Evolutionary conservation across 352 stramenopile species (phyloP).

Genomic region (Pythium brassicae): DNA sequence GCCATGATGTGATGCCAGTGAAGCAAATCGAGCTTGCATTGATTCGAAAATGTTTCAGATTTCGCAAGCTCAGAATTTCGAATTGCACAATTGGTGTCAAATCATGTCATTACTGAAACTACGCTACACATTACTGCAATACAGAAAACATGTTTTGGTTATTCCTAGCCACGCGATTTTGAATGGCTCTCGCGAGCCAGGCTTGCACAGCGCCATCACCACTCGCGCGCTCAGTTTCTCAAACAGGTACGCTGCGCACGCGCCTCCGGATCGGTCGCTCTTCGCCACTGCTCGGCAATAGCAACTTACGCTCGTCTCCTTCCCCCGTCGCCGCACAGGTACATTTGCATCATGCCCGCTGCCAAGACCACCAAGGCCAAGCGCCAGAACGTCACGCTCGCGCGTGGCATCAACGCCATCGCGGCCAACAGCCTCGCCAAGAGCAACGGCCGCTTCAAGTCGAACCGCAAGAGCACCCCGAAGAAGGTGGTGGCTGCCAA

Average conservation of each 20-base stretch:
- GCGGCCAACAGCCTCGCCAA: conserved; percentile 54
- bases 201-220: background rate
- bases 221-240: conserved; percentile 32
- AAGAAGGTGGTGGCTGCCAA: conserved; percentile 66
- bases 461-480: conserved; percentile 49
- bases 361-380: conserved; percentile 37
- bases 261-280: too few species aligned
- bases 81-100: too few species aligned
- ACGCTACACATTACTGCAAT: too few species aligned
- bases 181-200: conserved; percentile 2
- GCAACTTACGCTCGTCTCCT: background rate
- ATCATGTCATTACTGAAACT: too few species aligned
- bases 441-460: conserved; percentile 56
- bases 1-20: too few species aligned
- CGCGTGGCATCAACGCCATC: conserved; percentile 79
- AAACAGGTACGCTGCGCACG: conserved; percentile 44
- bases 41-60: too few species aligned
- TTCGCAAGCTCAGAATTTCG: too few species aligned
- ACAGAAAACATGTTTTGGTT: too few species aligned
- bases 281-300: background rate
- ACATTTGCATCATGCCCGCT: conserved; percentile 37
- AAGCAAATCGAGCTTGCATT: too few species aligned
- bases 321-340: conserved; percentile 18
- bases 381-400: conserved; percentile 67
- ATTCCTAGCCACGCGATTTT: background rate